A percentile compares a stretch with the other conserved stretches of the same genome.
Conservation (phyloP, 2,329 filamentous ascomycete species). For the Colletotrichum sp. region DNA sequence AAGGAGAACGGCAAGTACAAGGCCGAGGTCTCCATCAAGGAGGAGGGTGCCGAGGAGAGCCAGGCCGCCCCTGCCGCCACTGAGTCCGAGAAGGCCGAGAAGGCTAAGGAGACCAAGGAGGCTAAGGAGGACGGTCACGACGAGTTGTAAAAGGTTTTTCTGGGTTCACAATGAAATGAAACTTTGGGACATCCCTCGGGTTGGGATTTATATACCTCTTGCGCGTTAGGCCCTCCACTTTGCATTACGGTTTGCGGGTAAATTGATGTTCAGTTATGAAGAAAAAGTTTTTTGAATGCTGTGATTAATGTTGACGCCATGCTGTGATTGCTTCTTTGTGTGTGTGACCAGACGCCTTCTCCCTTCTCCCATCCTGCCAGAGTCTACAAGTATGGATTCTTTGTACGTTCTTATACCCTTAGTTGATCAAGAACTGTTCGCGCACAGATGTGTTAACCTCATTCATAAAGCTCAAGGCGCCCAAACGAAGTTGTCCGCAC, state of each 20-base stretch:
- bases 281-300: background rate
- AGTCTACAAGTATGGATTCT: background rate
- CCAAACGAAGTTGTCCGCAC: background rate
- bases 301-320: background rate
- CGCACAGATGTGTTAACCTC: background rate
- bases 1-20: conserved; percentile 94
- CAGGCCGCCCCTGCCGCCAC: conserved; percentile 55
- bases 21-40: conserved; percentile 66
- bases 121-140: conserved; percentile 63
- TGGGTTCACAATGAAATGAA: conserved; percentile 18
- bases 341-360: background rate
- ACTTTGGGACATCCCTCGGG: conserved; percentile 17
- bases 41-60: conserved; percentile 60
- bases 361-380: background rate
- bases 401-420: background rate
- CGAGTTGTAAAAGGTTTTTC: conserved; percentile 69
- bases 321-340: background rate
- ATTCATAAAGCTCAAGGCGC: background rate
- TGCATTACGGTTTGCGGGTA: conserved; percentile 19
- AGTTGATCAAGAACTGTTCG: background rate
- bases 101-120: conserved; percentile 49
- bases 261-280: conserved; percentile 11
- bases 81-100: conserved; percentile 42
- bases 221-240: conserved; percentile 16
- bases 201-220: conserved; percentile 26